A percentile compares a stretch with the other conserved stretches of the same genome.
Evolutionary conservation across 2,329 filamentous ascomycete species (phyloP).

Genomic region (Balansia obtecta): DNA sequence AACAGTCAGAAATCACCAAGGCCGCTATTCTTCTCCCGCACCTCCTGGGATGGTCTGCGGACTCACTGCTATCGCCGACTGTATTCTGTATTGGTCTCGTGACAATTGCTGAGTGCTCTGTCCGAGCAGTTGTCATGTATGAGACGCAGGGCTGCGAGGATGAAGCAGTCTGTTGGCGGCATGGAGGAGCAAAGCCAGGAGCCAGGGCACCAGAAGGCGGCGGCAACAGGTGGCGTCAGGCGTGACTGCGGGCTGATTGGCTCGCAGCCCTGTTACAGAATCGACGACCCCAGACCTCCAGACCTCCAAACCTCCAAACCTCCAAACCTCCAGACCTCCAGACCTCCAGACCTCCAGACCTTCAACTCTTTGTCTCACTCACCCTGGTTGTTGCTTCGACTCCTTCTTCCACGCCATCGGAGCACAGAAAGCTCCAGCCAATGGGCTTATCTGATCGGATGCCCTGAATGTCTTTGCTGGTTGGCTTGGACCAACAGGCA

Average conservation of each 20-base stretch:
- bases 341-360: no score
- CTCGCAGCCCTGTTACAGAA: neutral
- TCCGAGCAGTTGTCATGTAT: neutral
- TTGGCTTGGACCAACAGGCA: neutral
- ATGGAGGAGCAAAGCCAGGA: no score
- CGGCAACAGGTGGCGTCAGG: no score
- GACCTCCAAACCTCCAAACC: neutral
- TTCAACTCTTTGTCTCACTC: neutral
- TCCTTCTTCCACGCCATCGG: neutral
- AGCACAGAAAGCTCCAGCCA: neutral
- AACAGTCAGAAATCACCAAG: neutral
- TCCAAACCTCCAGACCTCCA: no score
- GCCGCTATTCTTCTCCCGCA: neutral
- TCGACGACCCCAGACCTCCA: constrained; percentile 1
- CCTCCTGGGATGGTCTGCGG: neutral
- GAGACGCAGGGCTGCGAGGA: neutral
- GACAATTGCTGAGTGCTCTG: no score
- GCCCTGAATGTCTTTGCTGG: neutral
- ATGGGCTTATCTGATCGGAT: neutral
- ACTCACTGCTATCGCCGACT: neutral
- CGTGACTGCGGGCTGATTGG: neutral
- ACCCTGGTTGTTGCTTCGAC: neutral
- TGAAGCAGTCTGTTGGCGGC: neutral
- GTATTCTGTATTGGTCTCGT: neutral
- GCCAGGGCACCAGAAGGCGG: no score